Conservation (phyloP, 2,329 filamentous ascomycete genomes). For the Aureobasidium zeae region DNA sequence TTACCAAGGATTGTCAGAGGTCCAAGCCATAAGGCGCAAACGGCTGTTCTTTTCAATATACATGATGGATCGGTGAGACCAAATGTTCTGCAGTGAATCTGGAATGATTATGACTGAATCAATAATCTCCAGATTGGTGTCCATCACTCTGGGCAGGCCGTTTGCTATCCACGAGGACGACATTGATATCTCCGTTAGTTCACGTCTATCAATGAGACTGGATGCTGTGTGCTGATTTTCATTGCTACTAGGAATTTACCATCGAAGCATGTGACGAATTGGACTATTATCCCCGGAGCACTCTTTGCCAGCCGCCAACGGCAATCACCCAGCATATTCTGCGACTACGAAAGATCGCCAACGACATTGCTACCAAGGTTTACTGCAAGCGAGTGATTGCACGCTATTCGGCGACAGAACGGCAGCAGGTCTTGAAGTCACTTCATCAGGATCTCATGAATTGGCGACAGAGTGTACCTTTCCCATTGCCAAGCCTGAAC, state of each 20-base stretch:
- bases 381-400: slow-evolving; percentile 28
- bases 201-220: background rate
- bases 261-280: slow-evolving; percentile 31
- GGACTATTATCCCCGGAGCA: background rate
- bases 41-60: slow-evolving; percentile 41
- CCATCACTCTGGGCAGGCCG: slow-evolving; percentile 36
- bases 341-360: slow-evolving; percentile 33
- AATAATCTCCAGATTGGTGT: slow-evolving; percentile 28
- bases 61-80: slow-evolving; percentile 38
- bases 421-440: slow-evolving; percentile 23
- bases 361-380: slow-evolving; percentile 33
- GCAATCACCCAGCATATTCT: slow-evolving; percentile 36
- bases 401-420: slow-evolving; percentile 6
- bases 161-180: slow-evolving; percentile 41
- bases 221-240: background rate
- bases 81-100: no score
- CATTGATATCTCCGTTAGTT: slow-evolving; percentile 29
- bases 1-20: slow-evolving; percentile 27
- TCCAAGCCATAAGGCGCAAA: slow-evolving; percentile 28
- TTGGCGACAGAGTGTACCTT: slow-evolving; percentile 32
- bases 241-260: slow-evolving; percentile 28
- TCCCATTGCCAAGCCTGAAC: slow-evolving; percentile 20
- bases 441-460: slow-evolving; percentile 36
- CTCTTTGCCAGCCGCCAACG: slow-evolving; percentile 22
- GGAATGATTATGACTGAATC: background rate